These are phyloP conservation scores for Leccinum variabile DNA, from an alignment of 1,284 basidiomycete genomes.

Conservation along the genomic window DNA sequence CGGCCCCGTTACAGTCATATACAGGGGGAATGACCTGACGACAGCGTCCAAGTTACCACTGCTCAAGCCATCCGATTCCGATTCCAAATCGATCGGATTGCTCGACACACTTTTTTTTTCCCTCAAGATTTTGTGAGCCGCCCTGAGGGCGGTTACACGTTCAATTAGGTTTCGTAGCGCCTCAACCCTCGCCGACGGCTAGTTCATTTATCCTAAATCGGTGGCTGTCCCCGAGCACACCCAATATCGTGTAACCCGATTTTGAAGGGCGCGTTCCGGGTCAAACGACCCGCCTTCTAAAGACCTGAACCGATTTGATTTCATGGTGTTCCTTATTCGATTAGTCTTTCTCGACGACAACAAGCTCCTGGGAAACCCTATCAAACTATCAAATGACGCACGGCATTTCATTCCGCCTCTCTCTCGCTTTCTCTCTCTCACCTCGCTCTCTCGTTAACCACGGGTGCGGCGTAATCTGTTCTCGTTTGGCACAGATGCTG, in stretches of 20 bases:
- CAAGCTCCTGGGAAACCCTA: slow-evolving; percentile 33
- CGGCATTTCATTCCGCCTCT: slow-evolving; percentile 22
- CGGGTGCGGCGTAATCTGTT: slow-evolving; percentile 28
- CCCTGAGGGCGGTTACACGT: slow-evolving; percentile 26
- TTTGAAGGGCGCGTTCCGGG: slow-evolving; percentile 19
- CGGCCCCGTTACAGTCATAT: slow-evolving; percentile 38
- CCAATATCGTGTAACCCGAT: slow-evolving; percentile 30
- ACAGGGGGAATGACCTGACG: slow-evolving; percentile 32
- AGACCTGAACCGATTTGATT: slow-evolving; percentile 17
- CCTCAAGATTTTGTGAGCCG: slow-evolving; percentile 25
- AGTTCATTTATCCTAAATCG: slow-evolving; percentile 34
- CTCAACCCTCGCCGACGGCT: slow-evolving; percentile 30
- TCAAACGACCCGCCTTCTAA: neutral
- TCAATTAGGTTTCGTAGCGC: slow-evolving; percentile 28
- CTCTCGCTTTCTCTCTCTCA: neutral
- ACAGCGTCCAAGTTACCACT: slow-evolving; percentile 20
- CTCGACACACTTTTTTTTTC: slow-evolving; percentile 9
- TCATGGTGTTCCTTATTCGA: slow-evolving; percentile 28
- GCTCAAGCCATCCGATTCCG: slow-evolving; percentile 2
- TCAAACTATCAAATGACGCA: slow-evolving; percentile 37
- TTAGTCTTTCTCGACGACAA: slow-evolving; percentile 41
- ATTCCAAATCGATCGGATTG: slow-evolving; percentile 27
- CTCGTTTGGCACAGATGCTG: slow-evolving; percentile 28
- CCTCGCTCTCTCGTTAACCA: slow-evolving; percentile 24
- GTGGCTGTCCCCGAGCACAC: slow-evolving; percentile 19